Evolutionary conservation across 305 asterid species (phyloP).

Genomic region (Ilex paraguariensis): DNA sequence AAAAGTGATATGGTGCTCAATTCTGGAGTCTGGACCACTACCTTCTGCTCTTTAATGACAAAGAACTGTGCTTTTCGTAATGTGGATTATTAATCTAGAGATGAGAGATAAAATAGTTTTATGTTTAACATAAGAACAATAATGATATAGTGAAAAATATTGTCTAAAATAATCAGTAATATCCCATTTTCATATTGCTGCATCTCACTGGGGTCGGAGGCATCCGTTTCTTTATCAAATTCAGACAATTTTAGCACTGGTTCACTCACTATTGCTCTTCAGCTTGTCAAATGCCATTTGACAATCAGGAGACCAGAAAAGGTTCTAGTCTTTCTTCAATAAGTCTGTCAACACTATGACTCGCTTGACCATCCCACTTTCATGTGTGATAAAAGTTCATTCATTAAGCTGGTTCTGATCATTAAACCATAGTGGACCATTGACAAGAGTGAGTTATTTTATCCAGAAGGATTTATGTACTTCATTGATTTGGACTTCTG

Average conservation of each 20-base stretch:
- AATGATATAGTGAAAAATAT: conserved; percentile 21
- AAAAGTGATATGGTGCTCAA: too few relatives aligned
- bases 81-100: conserved; percentile 28
- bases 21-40: too few relatives aligned
- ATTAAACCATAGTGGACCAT: conserved; percentile 24
- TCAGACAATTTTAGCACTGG: too few relatives aligned
- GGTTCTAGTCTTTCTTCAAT: too few relatives aligned
- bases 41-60: too few relatives aligned
- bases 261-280: too few relatives aligned
- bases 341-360: too few relatives aligned
- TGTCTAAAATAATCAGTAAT: conserved; percentile 18
- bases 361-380: conserved; percentile 21
- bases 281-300: too few relatives aligned
- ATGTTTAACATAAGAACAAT: conserved; percentile 14
- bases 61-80: neutral
- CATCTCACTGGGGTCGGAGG: conserved; percentile 18
- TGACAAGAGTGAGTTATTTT: neutral
- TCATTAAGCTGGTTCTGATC: conserved; percentile 14
- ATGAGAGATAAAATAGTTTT: conserved; percentile 19
- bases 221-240: too few relatives aligned
- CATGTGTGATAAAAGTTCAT: conserved; percentile 18
- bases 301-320: too few relatives aligned
- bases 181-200: conserved; percentile 18
- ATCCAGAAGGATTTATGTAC: conserved; percentile 1
- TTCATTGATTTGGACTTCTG: conserved; percentile 12